Conservation (phyloP, 345 rosid genomes). For the Brassica carinata region DNA sequence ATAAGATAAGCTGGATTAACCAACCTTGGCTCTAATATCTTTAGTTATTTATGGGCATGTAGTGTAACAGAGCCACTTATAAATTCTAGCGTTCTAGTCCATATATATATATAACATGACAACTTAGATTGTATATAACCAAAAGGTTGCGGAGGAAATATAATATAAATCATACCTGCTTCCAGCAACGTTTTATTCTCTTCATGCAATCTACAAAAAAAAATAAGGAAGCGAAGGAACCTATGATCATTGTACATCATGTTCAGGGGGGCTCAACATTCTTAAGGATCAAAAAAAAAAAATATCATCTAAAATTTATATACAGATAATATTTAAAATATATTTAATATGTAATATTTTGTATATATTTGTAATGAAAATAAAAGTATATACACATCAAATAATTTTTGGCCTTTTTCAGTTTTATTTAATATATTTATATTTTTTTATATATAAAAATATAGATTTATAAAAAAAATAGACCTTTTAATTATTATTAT, state of each 20-base stretch:
- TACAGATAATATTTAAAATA: no score
- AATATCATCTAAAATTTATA: no score
- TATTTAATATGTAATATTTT: no score
- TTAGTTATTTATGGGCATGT: slow-evolving; percentile 2
- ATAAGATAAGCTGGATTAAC: slow-evolving; percentile 1
- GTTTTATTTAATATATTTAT: no score
- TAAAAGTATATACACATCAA: no score
- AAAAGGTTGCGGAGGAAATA: slow-evolving; percentile 5
- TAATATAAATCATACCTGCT: slow-evolving; percentile 34
- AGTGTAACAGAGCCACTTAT: neutral
- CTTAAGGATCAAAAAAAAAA: no score
- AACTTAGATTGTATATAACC: slow-evolving; percentile 4
- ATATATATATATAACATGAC: slow-evolving; percentile 15
- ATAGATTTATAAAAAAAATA: no score
- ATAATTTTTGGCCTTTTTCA: no score
- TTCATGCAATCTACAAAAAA: slow-evolving; percentile 37
- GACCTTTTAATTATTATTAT: no score
- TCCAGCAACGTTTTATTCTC: slow-evolving; percentile 11
- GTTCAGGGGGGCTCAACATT: no score
- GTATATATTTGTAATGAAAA: no score
- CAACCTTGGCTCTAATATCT: neutral
- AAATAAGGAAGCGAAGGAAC: neutral
- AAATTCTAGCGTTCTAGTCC: slow-evolving; percentile 7
- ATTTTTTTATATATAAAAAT: no score
- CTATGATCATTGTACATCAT: neutral